phyloP scores from a whole-genome alignment of 2,329 filamentous ascomycete genomes.

The Dactylonectria macrodidyma region DNA sequence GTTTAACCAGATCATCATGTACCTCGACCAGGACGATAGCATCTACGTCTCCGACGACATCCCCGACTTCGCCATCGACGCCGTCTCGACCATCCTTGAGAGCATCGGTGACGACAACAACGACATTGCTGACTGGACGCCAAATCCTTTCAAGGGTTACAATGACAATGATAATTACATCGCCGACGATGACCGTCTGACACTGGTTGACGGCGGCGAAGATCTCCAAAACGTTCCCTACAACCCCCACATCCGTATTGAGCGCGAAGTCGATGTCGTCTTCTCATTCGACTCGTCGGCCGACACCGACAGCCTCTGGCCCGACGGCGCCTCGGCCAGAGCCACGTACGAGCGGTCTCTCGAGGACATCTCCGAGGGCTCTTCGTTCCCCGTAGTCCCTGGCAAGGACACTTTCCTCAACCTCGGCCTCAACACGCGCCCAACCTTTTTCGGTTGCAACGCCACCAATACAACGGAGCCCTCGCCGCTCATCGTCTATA shows the following conservation, averaged over 20 bases:
- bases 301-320: slow-evolving; percentile 71
- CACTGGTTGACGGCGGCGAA: slow-evolving; percentile 85
- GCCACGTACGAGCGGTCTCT: slow-evolving; percentile 70
- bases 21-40: slow-evolving; percentile 69
- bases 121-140: slow-evolving; percentile 81
- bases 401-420: slow-evolving; percentile 69
- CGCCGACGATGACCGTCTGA: slow-evolving; percentile 67
- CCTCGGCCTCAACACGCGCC: slow-evolving; percentile 70
- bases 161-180: slow-evolving; percentile 61
- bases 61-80: slow-evolving; percentile 58
- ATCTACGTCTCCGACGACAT: slow-evolving; percentile 67
- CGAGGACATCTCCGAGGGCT: slow-evolving; percentile 64
- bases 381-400: slow-evolving; percentile 72
- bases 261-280: slow-evolving; percentile 72
- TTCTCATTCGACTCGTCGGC: slow-evolving; percentile 76
- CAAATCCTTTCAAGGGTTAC: slow-evolving; percentile 72
- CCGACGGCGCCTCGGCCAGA: slow-evolving; percentile 72
- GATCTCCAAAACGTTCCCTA: slow-evolving; percentile 86
- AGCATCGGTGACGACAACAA: slow-evolving; percentile 73
- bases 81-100: slow-evolving; percentile 65
- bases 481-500: slow-evolving; percentile 84
- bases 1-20: slow-evolving; percentile 81
- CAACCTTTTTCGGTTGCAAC: slow-evolving; percentile 77
- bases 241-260: slow-evolving; percentile 70
- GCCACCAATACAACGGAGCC: slow-evolving; percentile 65